Base-by-base conservation (phyloP, 2,329 filamentous ascomycete species). In the Calonectria pauciramosa region DNA sequence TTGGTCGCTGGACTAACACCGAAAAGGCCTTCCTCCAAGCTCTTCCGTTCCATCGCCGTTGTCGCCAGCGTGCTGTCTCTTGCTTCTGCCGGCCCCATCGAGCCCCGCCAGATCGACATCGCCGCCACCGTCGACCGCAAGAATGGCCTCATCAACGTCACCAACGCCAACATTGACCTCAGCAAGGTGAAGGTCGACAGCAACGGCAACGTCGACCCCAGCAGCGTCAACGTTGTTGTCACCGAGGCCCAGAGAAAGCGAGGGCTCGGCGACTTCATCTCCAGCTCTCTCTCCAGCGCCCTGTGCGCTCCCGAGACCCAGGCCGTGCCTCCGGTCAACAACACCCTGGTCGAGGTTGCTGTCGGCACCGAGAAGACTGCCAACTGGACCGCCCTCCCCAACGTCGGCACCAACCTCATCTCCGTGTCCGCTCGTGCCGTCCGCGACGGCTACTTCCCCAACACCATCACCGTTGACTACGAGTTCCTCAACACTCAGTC, bases 401-500 rank as follows among this genome's bases (percentile, higher is more conserved):
- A 60, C 56, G 34, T 60, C 34, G 56, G 56, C 56, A 60, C 36
- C 56, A 36, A 36, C 23, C 56, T 60, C 9, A 34, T 60, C 20
- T 60, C 56, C 9, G 56, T 60, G 7, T 60, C 56, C 10, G 56
- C 56, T 34, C 56, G 56, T 28, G 56, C 56, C 3, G 23, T 60
- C 34, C 56, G 56, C 3, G 56, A 60, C 34, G 56, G 34, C 34
- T 60, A 60, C 34, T 60, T 60, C 56, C 56, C 56, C n/a, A 26
- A 26, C 34, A 60, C 56, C 56, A 34, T 60, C 23, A 41, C 56
- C 13, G 56, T 60, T 26, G 56, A 60, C 34, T 60, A 60, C 34
- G 34, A 60, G 56, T 60, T 60, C 56, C 56, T 60, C 56, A 60
- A 60, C 56, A 60, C 56, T 18, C 56, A 60, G 56, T 60, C 56